A percentile compares a stretch with the other conserved stretches of the same genome.
These are phyloP conservation scores for Penicillium verrucosum DNA, from an alignment of 2,329 filamentous ascomycete species.

Conservation along the genomic window DNA sequence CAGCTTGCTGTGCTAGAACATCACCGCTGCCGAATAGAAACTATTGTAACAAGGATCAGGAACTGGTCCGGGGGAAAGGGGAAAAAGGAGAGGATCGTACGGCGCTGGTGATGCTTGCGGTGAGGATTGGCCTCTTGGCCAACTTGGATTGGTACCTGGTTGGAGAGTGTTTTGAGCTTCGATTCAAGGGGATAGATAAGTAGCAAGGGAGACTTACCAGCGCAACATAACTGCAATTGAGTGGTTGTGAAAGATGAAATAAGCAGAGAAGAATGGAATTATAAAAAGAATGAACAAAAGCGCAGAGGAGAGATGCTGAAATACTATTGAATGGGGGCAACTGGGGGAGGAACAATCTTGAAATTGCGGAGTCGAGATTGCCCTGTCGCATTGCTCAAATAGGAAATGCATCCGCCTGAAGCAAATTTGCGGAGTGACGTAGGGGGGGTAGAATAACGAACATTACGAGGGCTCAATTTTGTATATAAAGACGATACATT, in stretches of 20 bases:
- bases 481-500: background rate
- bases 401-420: constrained; percentile 18
- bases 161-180: constrained; percentile 14
- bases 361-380: constrained; percentile 26
- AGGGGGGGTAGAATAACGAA: background rate
- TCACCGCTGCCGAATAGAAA: constrained; percentile 92
- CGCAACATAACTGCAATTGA: constrained; percentile 32
- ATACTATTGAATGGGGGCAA: background rate
- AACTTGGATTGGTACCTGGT: constrained; percentile 80
- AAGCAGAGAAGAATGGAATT: background rate
- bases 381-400: constrained; percentile 4
- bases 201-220: constrained; percentile 27
- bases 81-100: constrained; percentile 36
- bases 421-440: constrained; percentile 8
- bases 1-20: constrained; percentile 81
- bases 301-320: background rate
- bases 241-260: background rate
- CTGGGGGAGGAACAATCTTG: constrained; percentile 15
- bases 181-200: constrained; percentile 8
- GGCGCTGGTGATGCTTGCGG: constrained; percentile 84
- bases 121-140: constrained; percentile 77
- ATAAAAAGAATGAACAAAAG: constrained; percentile 6
- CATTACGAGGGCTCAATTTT: background rate
- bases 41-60: constrained; percentile 33
- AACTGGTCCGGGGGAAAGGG: background rate